Base-by-base conservation (phyloP, 1,139 yeast species). In the Kodamaea suecica region DNA sequence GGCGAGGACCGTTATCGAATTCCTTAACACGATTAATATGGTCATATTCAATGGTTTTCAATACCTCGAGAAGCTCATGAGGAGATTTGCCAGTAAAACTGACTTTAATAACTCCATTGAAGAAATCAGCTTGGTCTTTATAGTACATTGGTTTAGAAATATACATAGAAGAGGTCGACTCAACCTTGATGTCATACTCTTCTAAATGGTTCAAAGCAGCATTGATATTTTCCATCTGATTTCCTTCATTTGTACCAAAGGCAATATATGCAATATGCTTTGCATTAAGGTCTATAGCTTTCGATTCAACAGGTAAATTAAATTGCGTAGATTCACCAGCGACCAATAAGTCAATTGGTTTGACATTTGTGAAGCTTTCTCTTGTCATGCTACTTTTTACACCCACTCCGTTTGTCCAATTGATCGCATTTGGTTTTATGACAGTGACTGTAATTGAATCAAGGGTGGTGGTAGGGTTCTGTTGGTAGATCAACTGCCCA, bases 131-230 rank as follows among this genome's bases (percentile, higher is more conserved):
- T 61, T 92, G 99, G 41, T 88, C 86, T 31, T 73, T 62, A 44
- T 72, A 78, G 55, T 88, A 94, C 97, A 92, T 92, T 30, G 99
- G 97, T 45, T 82, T 86, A 15, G 96, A 85, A 41, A 84, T 79
- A 57, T 86, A 92, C 40, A 92, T 61, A 1, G 95, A 77, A 0
- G 97, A 88, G 0, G 94, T 77, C 2, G 75, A 65, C 3, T 67
- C 43, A 1, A 92, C 76, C 5, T 57, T 49, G 17, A 84, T 69
- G 1, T 64, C 73, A 10, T 46, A 61, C 40, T 21, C 45, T 31
- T 66, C 56, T 13, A 92, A 62, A 30, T 72, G 64, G 0, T 60
- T 59, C 14, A 87, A 57, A 0, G 96, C 83, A n/a, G 49, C 47
- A 10, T 61, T 48, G 31, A 92, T 82, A 49, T 85, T 81, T 3